Base-by-base conservation (phyloP, 176 grass and related monocot species). In the Eremochloa ophiuroides region DNA sequence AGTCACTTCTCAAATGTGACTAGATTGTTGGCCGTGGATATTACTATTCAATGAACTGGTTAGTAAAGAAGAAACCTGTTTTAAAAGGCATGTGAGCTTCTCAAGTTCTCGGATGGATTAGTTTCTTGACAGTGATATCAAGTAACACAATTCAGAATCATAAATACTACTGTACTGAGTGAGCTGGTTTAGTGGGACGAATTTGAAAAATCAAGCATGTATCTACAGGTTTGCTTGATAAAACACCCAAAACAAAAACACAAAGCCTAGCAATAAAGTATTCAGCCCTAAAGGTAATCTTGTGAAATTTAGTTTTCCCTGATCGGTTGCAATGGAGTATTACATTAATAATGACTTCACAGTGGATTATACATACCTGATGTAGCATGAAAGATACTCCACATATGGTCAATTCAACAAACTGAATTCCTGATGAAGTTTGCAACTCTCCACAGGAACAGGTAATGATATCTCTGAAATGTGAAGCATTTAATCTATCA, bases 311-410 rank as follows among this genome's bases (percentile, higher is more conserved):
- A 31, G 5, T 15, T 77, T 2, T 37, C 25, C 28, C n/a, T 56
- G 27, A 50, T 58, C 11, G 0, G 3, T 73, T 17, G 35, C 10
- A 20, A 27, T 3, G 31, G 18, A 10, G 9, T 33, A 40, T 40
- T 42, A 62, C n/a, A 6, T 31, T 78, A 35, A 74, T 34, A 46
- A 65, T 35, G 22, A 9, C n/a, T 55, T 56, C 26, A 41, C 47
- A 13, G 41, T 47, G 33, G 10, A 77, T 60, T 59, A 42, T 51
- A 10, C 62, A 41, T 86, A 95, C 96, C 93, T 95, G 96, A 86
- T 99, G 96, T 72, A 95, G 82, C 96, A 99, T 99, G 78, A 99
- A 95, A 56, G 96, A 99, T 91, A 86, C 87, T 39, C 96, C 96
- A 8, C 93, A 93, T 77, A 95, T 88, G 30, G 67, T 91, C 66